Evolutionary conservation across 768 basidiomycete species (phyloP).

Genomic region (Hericium erinaceus): DNA sequence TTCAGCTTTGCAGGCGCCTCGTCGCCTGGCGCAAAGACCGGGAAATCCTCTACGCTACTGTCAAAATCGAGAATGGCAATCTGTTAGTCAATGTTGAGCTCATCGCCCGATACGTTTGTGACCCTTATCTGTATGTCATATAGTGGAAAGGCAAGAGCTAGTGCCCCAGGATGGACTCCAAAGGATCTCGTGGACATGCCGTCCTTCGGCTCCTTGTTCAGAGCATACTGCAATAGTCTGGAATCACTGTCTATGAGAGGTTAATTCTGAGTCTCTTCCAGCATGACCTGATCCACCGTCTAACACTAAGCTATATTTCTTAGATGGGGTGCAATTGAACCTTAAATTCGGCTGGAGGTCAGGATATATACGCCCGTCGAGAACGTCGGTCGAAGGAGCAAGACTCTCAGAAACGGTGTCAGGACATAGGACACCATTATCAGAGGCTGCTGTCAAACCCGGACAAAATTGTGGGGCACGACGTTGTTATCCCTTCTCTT

Average conservation of each 20-base stretch:
- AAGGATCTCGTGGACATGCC: neutral
- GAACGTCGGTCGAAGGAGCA: slow-evolving; percentile 21
- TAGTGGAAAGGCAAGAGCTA: neutral
- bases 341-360: slow-evolving; percentile 15
- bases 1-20: neutral
- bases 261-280: slow-evolving; percentile 1
- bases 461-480: neutral
- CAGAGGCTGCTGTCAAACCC: slow-evolving; percentile 32
- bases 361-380: slow-evolving; percentile 17
- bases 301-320: no score
- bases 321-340: no score
- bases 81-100: neutral
- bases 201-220: neutral
- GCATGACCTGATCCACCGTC: no score
- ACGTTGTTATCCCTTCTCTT: slow-evolving; percentile 33
- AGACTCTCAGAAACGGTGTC: slow-evolving; percentile 19
- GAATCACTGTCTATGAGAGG: slow-evolving; percentile 23
- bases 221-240: neutral
- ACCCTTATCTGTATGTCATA: neutral
- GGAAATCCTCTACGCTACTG: neutral
- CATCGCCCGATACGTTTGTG: neutral
- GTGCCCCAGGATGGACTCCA: neutral
- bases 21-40: neutral
- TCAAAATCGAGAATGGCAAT: neutral
- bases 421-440: slow-evolving; percentile 34